phyloP scores from a whole-genome alignment of 371 early-diverging fungal species.

The Capillidium heterosporum region DNA sequence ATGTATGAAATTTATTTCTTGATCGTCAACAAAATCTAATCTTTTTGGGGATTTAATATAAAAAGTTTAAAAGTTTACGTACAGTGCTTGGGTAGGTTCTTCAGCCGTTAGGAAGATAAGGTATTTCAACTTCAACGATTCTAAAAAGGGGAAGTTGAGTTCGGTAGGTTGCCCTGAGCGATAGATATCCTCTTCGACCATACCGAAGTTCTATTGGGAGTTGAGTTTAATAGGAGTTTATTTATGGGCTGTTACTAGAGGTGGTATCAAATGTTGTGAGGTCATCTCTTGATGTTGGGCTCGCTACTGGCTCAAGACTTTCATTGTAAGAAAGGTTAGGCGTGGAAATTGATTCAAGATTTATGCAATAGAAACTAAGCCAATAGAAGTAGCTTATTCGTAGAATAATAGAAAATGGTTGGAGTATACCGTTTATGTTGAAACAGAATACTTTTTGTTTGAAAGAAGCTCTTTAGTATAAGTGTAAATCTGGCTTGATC shows the following conservation, averaged over 20 bases:
- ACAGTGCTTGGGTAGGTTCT: conserved; percentile 87
- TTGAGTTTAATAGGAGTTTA: not conserved
- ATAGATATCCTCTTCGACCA: conserved; percentile 90
- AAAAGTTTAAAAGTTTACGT: conserved; percentile 11
- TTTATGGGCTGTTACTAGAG: conserved; percentile 25
- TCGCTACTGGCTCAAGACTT: too few species aligned
- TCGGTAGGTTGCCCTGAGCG: conserved; percentile 96
- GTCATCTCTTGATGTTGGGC: too few species aligned
- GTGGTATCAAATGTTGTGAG: conserved; percentile 60
- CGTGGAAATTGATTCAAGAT: too few species aligned
- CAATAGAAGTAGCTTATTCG: too few species aligned
- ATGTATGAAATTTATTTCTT: conserved; percentile 81
- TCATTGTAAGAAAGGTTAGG: too few species aligned
- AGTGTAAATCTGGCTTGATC: too few species aligned
- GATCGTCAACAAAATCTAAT: conserved; percentile 90
- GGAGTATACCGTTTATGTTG: too few species aligned
- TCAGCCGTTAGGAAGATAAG: conserved; percentile 89
- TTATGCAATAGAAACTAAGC: too few species aligned
- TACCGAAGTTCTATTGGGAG: conserved; percentile 67
- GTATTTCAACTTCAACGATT: conserved; percentile 78
- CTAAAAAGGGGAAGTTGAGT: conserved; percentile 91
- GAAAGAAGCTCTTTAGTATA: too few species aligned
- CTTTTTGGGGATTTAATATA: conserved; percentile 14
- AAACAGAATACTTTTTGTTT: too few species aligned
- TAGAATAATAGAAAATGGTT: too few species aligned